Base-by-base conservation (phyloP, 148 eudicot species). In the Fagopyrum esculentum region DNA sequence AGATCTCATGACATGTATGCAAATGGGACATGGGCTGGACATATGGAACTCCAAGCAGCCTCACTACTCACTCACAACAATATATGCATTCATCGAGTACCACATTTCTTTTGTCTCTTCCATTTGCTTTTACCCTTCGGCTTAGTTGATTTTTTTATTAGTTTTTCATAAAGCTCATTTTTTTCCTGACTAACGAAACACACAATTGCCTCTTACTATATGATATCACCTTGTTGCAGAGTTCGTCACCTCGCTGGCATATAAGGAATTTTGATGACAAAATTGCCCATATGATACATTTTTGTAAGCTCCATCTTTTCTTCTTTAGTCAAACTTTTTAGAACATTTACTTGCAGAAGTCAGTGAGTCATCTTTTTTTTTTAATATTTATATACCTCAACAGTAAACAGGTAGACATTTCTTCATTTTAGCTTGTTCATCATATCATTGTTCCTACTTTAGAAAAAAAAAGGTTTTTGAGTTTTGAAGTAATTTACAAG, bases 21-120 rank as follows among this genome's bases (percentile, higher is more conserved):
- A 83, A 91, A 94, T 84, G 97, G 98, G 55, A 90, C 97, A 72
- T 94, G 98, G 98, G 98, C 98, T 74, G 98, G 98, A 75, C 72
- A 94, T 85, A 90, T 94, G 97, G 98, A 94, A 82, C 73, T 94
- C 86, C 98, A 92, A 85, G 98, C 98, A 76, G 96, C 97, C 80
- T 91, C 98, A 71, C 88, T 94, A 73, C 93, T 89, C 71, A 91
- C 92, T 76, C 90, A 43, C 57, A 78, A 78, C 77, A 94, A 91
- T 80, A 94, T 94, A 73, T 94, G 97, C 82, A 94, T 94, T 81
- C 98, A 94, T 80, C 87, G 75, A 75, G 98, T 94, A 86, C 71
- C 82, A 73, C 71, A 66, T 80, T 50, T 55, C 35, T 40, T 35
- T 59, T 69, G 10, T n/a, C 0, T 57, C 9, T 50, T 77, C 43